Percentiles rank a stretch among this genome's conserved stretches.
These are phyloP conservation scores for Penicillium freii DNA, from an alignment of 2,329 filamentous ascomycete genomes.

Conservation along the genomic window DNA sequence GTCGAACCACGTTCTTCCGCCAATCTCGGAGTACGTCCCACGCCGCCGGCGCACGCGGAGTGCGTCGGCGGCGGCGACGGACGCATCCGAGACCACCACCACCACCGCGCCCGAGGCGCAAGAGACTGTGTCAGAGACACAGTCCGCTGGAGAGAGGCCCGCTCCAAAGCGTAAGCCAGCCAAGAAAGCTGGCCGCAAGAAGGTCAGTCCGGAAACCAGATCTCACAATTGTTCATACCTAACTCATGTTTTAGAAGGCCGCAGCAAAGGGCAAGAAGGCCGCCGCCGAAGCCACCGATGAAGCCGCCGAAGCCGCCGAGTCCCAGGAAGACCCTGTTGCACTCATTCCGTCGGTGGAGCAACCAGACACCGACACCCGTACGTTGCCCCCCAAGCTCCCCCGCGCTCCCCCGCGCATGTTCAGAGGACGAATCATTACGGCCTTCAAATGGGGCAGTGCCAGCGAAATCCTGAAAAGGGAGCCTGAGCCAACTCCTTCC, in stretches of 20 bases:
- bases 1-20: conserved; percentile 39
- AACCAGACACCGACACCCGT: conserved; percentile 3
- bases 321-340: neutral
- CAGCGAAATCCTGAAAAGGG: neutral
- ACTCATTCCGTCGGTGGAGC: neutral
- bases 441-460: neutral
- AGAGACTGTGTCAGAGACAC: conserved; percentile 3
- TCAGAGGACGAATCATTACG: neutral
- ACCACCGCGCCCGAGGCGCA: neutral
- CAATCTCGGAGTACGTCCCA: conserved; percentile 18
- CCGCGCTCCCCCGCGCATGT: neutral
- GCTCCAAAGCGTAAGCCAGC: conserved; percentile 4
- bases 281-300: neutral
- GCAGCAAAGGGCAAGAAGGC: neutral
- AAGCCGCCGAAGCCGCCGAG: neutral
- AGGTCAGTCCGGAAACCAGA: neutral
- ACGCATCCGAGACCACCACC: neutral
- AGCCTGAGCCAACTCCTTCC: neutral
- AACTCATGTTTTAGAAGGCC: neutral
- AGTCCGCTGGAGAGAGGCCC: conserved; percentile 2
- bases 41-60: conserved; percentile 19
- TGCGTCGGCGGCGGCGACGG: conserved; percentile 13
- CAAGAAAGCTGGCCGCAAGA: neutral
- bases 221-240: neutral
- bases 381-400: neutral